A percentile compares a stretch with the other conserved stretches of the same genome.
phyloP scores from a whole-genome alignment of 2,329 filamentous ascomycete species.

The Aspergillus ruber region DNA sequence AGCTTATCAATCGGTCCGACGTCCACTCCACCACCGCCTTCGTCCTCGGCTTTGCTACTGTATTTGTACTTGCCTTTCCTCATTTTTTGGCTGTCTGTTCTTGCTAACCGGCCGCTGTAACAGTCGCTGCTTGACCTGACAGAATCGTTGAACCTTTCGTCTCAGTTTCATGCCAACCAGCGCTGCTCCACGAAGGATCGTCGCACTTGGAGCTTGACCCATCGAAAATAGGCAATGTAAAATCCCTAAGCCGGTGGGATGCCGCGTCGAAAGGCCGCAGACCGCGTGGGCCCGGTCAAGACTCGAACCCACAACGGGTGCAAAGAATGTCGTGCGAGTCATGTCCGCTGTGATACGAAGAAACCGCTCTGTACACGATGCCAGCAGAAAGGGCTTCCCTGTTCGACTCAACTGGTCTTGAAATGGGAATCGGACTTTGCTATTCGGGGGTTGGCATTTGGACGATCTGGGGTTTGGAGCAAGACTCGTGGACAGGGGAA shows the following conservation, averaged over 20 bases:
- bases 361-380: slow-evolving; percentile 35
- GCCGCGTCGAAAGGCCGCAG: slow-evolving; percentile 32
- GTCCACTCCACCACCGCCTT: neutral
- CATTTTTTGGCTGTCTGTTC: neutral
- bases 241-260: slow-evolving; percentile 16
- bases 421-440: slow-evolving; percentile 38
- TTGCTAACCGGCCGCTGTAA: neutral
- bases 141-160: neutral
- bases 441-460: slow-evolving; percentile 38
- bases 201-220: slow-evolving; percentile 3
- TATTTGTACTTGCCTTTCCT: neutral
- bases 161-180: neutral
- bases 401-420: slow-evolving; percentile 30
- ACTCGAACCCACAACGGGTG: slow-evolving; percentile 37
- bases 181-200: neutral
- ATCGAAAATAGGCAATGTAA: slow-evolving; percentile 20
- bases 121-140: neutral
- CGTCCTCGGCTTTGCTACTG: neutral
- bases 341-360: slow-evolving; percentile 36
- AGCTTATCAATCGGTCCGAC: slow-evolving; percentile 1
- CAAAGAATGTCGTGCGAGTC: slow-evolving; percentile 34
- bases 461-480: slow-evolving; percentile 38
- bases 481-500: slow-evolving; percentile 19
- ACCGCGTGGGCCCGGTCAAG: slow-evolving; percentile 30
- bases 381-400: slow-evolving; percentile 27